Evolutionary conservation across 2,329 filamentous ascomycete genomes (phyloP).

Genomic region (Botrytis galanthina): DNA sequence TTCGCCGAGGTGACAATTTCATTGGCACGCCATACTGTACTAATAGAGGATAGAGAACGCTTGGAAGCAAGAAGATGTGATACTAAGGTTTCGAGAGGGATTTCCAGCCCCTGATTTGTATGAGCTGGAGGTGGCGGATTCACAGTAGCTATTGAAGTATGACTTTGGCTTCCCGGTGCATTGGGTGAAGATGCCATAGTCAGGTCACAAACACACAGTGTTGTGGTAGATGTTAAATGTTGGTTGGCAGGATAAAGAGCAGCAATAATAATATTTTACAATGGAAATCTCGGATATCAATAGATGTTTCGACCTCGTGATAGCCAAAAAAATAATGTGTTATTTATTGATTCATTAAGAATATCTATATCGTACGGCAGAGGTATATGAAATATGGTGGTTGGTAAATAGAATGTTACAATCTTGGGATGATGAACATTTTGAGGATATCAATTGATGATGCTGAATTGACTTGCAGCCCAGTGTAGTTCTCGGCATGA

Average conservation of each 20-base stretch:
- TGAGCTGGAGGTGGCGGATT: constrained; percentile 30
- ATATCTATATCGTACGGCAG: neutral
- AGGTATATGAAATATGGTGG: neutral
- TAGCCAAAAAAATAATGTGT: neutral
- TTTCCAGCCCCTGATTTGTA: constrained; percentile 29
- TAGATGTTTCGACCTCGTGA: neutral
- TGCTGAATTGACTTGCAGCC: neutral
- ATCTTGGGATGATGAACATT: neutral
- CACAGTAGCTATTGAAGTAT: constrained; percentile 31
- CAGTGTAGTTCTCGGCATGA: neutral
- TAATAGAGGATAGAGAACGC: constrained; percentile 79
- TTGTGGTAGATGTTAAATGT: constrained; percentile 2
- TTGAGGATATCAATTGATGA: neutral
- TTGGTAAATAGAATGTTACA: neutral
- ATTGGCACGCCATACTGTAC: constrained; percentile 79
- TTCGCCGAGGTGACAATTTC: constrained; percentile 79
- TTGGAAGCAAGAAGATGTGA: constrained; percentile 84
- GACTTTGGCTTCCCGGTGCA: constrained; percentile 27
- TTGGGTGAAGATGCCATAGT: constrained; percentile 18
- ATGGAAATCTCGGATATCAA: neutral
- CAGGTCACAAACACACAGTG: neutral
- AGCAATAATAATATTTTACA: neutral
- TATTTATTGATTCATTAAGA: neutral
- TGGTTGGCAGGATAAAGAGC: neutral
- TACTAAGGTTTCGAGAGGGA: constrained; percentile 72